A percentile compares a stretch with the other conserved stretches of the same genome.
These are phyloP conservation scores for Pelargonium myrrhifolium DNA, from an alignment of 441 rosid species.

Conservation along the genomic window DNA sequence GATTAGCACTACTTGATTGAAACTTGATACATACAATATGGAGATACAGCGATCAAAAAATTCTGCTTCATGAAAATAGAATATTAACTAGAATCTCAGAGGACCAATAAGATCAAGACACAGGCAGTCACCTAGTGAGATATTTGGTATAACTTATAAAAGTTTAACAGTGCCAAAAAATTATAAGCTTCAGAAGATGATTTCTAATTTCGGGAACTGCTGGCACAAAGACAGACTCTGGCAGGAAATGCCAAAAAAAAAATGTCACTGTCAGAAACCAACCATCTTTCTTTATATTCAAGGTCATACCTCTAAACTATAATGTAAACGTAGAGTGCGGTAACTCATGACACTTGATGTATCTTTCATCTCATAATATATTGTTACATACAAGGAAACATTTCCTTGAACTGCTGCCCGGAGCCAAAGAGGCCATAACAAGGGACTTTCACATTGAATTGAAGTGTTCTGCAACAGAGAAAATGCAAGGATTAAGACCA, in stretches of 20 bases:
- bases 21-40: neutral
- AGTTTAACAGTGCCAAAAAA: neutral
- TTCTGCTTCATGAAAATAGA: constrained; percentile 1
- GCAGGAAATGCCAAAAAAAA: neutral
- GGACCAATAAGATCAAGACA: neutral
- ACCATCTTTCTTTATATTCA: neutral
- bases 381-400: constrained; percentile 47
- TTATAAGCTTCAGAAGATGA: constrained; percentile 2
- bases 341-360: constrained; percentile 68
- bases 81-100: constrained; percentile 5
- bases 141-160: neutral
- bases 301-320: constrained; percentile 56
- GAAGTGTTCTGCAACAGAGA: constrained; percentile 51
- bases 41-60: neutral
- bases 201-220: neutral
- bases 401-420: constrained; percentile 90
- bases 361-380: constrained; percentile 86
- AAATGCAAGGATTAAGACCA: constrained; percentile 19
- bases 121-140: neutral
- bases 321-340: constrained; percentile 81
- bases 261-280: neutral
- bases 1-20: constrained; percentile 12
- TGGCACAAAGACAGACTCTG: neutral
- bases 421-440: constrained; percentile 90
- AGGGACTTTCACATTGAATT: constrained; percentile 46